These are phyloP conservation scores for Penicillium sp. DNA, from an alignment of 2,329 filamentous ascomycete genomes.

Conservation along the genomic window DNA sequence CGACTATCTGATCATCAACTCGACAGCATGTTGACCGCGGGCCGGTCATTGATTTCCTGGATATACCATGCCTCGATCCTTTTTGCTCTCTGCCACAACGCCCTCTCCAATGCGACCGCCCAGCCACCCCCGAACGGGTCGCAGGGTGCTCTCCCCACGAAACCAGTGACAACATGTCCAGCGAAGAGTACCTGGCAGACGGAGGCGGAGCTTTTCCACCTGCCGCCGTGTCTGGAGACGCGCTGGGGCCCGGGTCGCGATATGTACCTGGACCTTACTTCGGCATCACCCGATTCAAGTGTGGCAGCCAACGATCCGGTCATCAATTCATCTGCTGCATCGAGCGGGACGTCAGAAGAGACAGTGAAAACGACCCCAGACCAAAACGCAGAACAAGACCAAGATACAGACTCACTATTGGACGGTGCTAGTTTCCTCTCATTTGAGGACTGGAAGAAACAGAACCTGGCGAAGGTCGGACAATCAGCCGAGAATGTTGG, in stretches of 20 bases:
- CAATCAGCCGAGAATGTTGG: constrained; percentile 70
- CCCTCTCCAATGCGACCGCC: constrained; percentile 1
- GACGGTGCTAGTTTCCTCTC: constrained; percentile 85
- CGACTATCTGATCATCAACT: background rate
- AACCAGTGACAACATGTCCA: constrained; percentile 10
- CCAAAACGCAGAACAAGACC: constrained; percentile 38
- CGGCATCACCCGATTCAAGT: background rate
- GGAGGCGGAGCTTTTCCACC: constrained; percentile 16
- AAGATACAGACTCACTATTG: constrained; percentile 63
- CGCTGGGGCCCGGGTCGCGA: constrained; percentile 7
- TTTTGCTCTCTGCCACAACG: constrained; percentile 1
- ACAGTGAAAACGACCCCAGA: background rate
- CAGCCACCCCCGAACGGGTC: background rate
- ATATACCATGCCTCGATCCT: constrained; percentile 8
- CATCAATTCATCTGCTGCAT: background rate
- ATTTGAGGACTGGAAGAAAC: constrained; percentile 97
- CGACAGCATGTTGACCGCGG: constrained; percentile 14
- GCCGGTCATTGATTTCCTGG: constrained; percentile 10
- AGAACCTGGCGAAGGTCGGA: constrained; percentile 80
- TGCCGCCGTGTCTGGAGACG: constrained; percentile 16
- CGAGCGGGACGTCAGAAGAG: background rate
- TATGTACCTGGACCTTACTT: background rate
- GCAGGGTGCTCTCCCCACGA: background rate
- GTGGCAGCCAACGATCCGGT: background rate
- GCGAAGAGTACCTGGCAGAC: constrained; percentile 13